These are phyloP conservation scores for Candida alai DNA, from an alignment of 805 yeast genomes.

Conservation along the genomic window DNA sequence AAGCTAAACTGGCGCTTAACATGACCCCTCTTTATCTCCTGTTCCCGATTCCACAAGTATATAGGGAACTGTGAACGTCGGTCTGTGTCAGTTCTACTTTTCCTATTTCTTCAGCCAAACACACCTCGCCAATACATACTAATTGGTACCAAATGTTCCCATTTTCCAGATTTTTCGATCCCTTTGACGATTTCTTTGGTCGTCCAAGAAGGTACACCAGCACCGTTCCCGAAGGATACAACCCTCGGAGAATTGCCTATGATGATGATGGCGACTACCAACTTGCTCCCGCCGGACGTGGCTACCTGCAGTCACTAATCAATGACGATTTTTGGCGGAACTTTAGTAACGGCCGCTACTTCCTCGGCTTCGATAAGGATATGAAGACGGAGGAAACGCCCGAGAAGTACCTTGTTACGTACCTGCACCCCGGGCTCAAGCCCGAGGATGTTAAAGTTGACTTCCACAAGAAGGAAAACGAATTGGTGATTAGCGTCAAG, in stretches of 20 bases:
- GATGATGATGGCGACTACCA: slow-evolving; percentile 3
- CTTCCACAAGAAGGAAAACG: slow-evolving; percentile 20
- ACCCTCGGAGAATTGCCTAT: slow-evolving; percentile 6
- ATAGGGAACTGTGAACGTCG: too few species aligned
- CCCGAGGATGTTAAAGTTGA: slow-evolving; percentile 21
- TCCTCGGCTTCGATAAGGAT: slow-evolving; percentile 15
- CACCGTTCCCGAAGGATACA: slow-evolving; percentile 5
- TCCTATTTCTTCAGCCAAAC: neutral
- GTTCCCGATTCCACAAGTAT: too few species aligned
- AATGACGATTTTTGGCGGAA: slow-evolving; percentile 9
- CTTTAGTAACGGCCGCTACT: slow-evolving; percentile 7
- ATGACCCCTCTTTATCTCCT: too few species aligned
- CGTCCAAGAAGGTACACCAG: slow-evolving; percentile 11
- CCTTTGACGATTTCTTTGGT: slow-evolving; percentile 11
- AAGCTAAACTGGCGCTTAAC: too few species aligned
- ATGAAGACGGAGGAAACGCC: slow-evolving; percentile 21
- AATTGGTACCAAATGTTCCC: too few species aligned
- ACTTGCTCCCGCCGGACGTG: slow-evolving; percentile 9
- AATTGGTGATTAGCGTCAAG: slow-evolving; percentile 16
- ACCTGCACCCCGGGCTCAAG: slow-evolving; percentile 12
- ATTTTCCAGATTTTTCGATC: slow-evolving; percentile 7
- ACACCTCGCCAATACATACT: too few species aligned
- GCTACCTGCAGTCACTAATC: slow-evolving; percentile 7
- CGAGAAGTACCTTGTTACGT: slow-evolving; percentile 19
- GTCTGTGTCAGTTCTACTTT: too few species aligned